These are phyloP conservation scores for Plectranthus barbatus DNA, from an alignment of 257 asterid genomes.

Conservation along the genomic window DNA sequence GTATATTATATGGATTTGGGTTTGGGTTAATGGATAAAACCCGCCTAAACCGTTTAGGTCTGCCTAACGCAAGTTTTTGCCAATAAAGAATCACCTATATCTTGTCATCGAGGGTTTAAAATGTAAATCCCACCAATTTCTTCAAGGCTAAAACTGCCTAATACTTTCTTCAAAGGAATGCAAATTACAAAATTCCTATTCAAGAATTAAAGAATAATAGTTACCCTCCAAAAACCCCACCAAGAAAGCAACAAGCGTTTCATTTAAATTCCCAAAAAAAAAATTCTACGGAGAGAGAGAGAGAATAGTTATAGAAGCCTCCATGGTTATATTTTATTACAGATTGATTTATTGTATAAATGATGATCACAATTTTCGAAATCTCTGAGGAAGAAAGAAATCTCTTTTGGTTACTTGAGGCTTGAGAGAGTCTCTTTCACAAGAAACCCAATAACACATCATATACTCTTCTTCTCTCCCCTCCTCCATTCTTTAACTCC, in stretches of 20 bases:
- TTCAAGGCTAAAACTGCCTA: slow-evolving; percentile 2
- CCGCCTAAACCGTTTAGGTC: too few species aligned
- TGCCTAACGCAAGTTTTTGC: too few species aligned
- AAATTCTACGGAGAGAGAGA: too few species aligned
- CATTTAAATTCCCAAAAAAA: neutral
- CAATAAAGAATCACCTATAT: neutral
- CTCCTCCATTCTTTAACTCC: slow-evolving; percentile 8
- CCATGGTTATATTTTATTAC: neutral
- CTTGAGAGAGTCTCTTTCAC: slow-evolving; percentile 26
- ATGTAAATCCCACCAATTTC: neutral
- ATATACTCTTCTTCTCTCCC: slow-evolving; percentile 17
- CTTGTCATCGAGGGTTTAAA: neutral
- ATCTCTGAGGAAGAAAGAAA: slow-evolving; percentile 30
- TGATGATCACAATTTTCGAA: slow-evolving; percentile 26
- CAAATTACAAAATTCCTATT: slow-evolving; percentile 9
- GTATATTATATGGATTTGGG: too few species aligned
- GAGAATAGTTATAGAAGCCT: too few species aligned
- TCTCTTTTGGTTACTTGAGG: slow-evolving; percentile 34
- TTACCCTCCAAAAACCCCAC: slow-evolving; percentile 39
- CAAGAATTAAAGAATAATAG: slow-evolving; percentile 11
- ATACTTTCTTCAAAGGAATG: slow-evolving; percentile 5
- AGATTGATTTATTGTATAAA: slow-evolving; percentile 23
- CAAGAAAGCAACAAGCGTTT: slow-evolving; percentile 21
- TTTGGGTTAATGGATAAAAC: too few species aligned
- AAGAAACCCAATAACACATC: slow-evolving; percentile 20